phyloP scores from a whole-genome alignment of 306 rosid genomes.

The Canavalia ensiformis region DNA sequence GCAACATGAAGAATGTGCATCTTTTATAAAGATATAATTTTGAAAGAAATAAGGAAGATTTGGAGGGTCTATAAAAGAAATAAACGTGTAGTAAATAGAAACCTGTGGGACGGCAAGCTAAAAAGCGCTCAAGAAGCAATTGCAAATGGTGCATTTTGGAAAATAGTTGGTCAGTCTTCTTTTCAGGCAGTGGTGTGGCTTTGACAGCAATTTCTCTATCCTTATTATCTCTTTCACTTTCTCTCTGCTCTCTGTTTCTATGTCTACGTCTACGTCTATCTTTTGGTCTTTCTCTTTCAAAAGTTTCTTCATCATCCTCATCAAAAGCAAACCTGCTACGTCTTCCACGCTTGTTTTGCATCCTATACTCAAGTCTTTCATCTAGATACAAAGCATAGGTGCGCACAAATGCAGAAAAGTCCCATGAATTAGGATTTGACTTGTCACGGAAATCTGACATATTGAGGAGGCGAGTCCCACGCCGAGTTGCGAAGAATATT shows the following conservation, averaged over 20 bases:
- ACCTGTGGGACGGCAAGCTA: constrained; percentile 97
- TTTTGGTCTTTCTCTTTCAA: constrained; percentile 25
- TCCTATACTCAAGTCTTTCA: constrained; percentile 80
- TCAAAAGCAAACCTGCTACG: constrained; percentile 62
- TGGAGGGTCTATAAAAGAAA: no score
- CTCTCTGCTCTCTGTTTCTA: constrained; percentile 32
- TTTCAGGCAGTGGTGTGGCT: constrained; percentile 62
- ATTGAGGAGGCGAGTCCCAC: constrained; percentile 86
- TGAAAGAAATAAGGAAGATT: neutral
- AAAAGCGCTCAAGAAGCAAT: constrained; percentile 79
- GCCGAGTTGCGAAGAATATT: constrained; percentile 82
- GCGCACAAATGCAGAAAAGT: constrained; percentile 77
- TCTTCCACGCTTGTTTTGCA: constrained; percentile 76
- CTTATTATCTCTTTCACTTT: constrained; percentile 19
- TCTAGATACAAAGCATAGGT: constrained; percentile 83
- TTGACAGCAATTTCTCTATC: constrained; percentile 32
- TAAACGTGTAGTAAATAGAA: neutral
- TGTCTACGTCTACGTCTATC: constrained; percentile 18
- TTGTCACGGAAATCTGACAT: constrained; percentile 74
- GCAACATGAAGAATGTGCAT: neutral
- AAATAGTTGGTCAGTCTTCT: constrained; percentile 66
- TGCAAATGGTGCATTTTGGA: constrained; percentile 84
- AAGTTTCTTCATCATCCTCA: constrained; percentile 58
- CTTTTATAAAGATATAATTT: neutral
- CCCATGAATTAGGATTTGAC: constrained; percentile 56